phyloP scores from a whole-genome alignment of 805 yeast genomes.

The Spathaspora hagerdaliae region DNA sequence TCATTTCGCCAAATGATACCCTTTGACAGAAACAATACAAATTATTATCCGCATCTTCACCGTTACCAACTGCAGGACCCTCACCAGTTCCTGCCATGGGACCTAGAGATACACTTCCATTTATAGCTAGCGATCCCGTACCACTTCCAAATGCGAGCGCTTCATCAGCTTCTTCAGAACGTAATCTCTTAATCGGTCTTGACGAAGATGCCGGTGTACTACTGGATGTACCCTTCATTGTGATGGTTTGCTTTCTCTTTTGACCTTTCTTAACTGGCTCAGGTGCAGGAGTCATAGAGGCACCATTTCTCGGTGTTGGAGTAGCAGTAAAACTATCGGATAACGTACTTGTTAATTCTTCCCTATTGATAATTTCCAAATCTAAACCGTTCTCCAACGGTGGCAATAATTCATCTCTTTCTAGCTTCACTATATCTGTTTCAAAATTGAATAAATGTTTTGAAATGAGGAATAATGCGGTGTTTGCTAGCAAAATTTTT shows the following conservation, averaged over 20 bases:
- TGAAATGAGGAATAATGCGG: slow-evolving; percentile 72
- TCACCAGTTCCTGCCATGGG: slow-evolving; percentile 9
- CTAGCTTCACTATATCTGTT: slow-evolving; percentile 69
- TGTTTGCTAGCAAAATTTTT: slow-evolving; percentile 75
- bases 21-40: slow-evolving; percentile 90
- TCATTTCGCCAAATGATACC: slow-evolving; percentile 95
- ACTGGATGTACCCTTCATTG: not conserved
- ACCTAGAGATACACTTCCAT: slow-evolving; percentile 7
- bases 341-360: slow-evolving; percentile 10
- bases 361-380: slow-evolving; percentile 5
- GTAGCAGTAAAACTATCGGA: slow-evolving; percentile 24
- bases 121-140: slow-evolving; percentile 8
- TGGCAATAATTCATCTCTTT: slow-evolving; percentile 76
- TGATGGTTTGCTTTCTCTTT: slow-evolving; percentile 18
- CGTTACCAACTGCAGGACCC: slow-evolving; percentile 20
- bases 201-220: not conserved
- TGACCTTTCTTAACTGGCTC: slow-evolving; percentile 19
- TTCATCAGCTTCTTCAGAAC: slow-evolving; percentile 22
- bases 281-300: slow-evolving; percentile 10
- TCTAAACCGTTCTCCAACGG: slow-evolving; percentile 35
- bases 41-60: slow-evolving; percentile 43
- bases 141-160: slow-evolving; percentile 1
- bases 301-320: slow-evolving; percentile 25
- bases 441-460: slow-evolving; percentile 74
- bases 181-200: slow-evolving; percentile 18